Evolutionary conservation across 192 early-diverging fungal genomes (phyloP).

Genomic region (Coemansia sp.): DNA sequence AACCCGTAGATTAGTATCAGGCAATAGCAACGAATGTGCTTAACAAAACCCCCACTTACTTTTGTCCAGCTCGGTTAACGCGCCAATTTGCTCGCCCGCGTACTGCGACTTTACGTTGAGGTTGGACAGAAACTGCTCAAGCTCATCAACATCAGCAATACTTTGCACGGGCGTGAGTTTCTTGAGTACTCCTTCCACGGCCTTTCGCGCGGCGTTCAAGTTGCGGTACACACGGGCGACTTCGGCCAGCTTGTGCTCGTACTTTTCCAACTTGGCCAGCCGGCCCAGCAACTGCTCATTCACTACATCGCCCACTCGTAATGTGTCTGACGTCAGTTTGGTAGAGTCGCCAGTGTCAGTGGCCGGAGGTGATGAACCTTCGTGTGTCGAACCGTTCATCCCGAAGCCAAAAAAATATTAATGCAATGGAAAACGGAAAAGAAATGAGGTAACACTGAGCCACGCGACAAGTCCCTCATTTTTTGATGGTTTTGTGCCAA

Average conservation of each 20-base stretch:
- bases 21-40: not conserved
- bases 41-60: not conserved
- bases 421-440: not conserved
- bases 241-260: constrained; percentile 52
- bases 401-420: not conserved
- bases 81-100: constrained; percentile 51
- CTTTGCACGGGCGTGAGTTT: constrained; percentile 47
- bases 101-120: constrained; percentile 46
- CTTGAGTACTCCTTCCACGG: constrained; percentile 43
- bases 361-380: not conserved
- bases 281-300: constrained; percentile 25
- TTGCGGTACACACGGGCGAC: constrained; percentile 52
- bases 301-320: constrained; percentile 28
- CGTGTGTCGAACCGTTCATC: constrained; percentile 8
- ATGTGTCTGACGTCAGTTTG: constrained; percentile 25
- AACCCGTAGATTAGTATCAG: not conserved
- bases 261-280: constrained; percentile 44
- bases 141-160: constrained; percentile 53
- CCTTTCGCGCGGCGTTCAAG: constrained; percentile 47
- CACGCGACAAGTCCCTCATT: not conserved
- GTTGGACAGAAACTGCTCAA: constrained; percentile 48
- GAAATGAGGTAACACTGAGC: not conserved
- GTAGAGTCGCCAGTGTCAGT: not conserved
- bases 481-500: too few species aligned
- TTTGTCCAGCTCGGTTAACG: constrained; percentile 48